Conservation (phyloP, 1,284 basidiomycete species). For the Vanrija sp. region DNA sequence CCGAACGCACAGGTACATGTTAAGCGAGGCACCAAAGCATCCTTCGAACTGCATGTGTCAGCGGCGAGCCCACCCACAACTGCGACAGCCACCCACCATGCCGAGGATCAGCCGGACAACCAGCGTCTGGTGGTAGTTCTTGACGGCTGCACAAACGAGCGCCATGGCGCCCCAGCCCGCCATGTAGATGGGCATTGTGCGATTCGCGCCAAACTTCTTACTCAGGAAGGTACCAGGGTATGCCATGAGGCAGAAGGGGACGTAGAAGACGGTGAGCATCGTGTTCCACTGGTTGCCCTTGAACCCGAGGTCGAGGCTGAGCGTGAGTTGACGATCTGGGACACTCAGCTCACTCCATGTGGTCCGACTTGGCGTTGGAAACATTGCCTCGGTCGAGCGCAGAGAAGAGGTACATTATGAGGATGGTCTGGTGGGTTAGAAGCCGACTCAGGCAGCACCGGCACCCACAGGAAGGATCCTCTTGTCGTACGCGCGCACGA, state of each 20-base stretch:
- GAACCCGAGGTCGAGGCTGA: conserved; percentile 8
- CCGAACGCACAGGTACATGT: conserved; percentile 10
- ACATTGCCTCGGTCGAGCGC: conserved; percentile 21
- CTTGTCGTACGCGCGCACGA: conserved; percentile 10
- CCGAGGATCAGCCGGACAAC: conserved; percentile 11
- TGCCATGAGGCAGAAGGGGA: conserved; percentile 13
- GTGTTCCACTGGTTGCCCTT: conserved; percentile 8
- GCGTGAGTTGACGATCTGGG: too few relatives aligned
- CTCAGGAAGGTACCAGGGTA: conserved; percentile 13
- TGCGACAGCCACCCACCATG: neutral
- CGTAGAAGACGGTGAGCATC: conserved; percentile 19
- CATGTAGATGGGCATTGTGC: conserved; percentile 21
- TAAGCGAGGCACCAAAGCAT: conserved; percentile 10
- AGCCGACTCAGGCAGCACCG: too few relatives aligned
- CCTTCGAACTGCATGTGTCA: conserved; percentile 5
- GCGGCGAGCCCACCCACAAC: neutral
- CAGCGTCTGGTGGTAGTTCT: conserved; percentile 7
- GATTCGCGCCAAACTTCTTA: conserved; percentile 14
- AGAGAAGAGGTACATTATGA: conserved; percentile 18
- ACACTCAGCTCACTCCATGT: neutral
- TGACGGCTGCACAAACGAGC: conserved; percentile 18
- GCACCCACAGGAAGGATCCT: conserved; percentile 12
- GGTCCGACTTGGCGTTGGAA: conserved; percentile 13
- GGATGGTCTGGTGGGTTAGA: neutral
- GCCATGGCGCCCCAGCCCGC: conserved; percentile 20